Evolutionary conservation across 169 alveolate species (phyloP), one percentile per base, ranked within the genome.

Genomic region (Babesia sp.): DNA sequence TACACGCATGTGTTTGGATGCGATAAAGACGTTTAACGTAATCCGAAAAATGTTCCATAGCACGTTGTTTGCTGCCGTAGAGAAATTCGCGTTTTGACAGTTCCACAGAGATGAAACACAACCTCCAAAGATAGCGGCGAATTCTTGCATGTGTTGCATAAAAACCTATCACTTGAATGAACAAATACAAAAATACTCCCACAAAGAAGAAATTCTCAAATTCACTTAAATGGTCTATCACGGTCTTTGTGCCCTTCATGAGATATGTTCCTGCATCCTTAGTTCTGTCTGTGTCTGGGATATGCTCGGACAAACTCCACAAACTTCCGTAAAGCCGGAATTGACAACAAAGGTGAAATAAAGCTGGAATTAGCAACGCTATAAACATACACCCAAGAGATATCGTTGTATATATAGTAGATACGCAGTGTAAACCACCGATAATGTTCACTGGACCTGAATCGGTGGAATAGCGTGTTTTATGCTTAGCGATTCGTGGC

Each of bases 141-240:
- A 66, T 66, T 41, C 82, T 58, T 31, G 34, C 45, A 36, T 70
- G 69, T 0, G 87, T 79, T 6, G 53, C 34, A 29, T 50, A 44
- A 53, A 68, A 79, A 16, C 87, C 87, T 1, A 70, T 44, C 12
- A 61, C 22, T 51, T 79, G 87, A 44, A 79, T 79, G 1, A 24
- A 12, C n/a, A 64, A 56, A 50, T 79, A 79, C 33, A 79, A 22
- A 18, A 59, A 53, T 26, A 79, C 83, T 6, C 87, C 87, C 14
- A 79, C 8, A 53, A 79, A 44, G 57, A 69, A 79, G 29, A 79
- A 79, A 56, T 60, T 61, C 39, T 79, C 87, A 45, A 79, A 79
- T 26, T 79, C 83, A 42, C 76, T 36, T 57, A 79, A n/a, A 0
- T 55, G 55, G 22, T 70, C 69, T 16, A 79, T 26, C n/a, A 79